Evolutionary conservation across 345 rosid genomes (phyloP), one percentile per base, ranked within the genome.

Genomic region (Pugionium cornutum): DNA sequence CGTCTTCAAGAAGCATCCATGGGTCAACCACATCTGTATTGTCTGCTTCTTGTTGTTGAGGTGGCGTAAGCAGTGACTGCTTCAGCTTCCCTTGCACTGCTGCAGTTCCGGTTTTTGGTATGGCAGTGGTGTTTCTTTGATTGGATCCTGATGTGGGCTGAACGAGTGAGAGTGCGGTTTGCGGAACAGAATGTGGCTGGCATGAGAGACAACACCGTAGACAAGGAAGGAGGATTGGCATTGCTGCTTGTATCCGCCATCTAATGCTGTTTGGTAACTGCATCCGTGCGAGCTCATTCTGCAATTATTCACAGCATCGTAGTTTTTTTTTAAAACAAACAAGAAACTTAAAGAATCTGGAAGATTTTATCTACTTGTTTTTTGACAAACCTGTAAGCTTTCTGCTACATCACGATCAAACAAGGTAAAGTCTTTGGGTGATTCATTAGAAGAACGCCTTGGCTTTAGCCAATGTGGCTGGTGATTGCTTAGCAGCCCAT

Each of bases 1-100:
- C 92, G 73, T 95, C 96, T 83, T 95, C 99, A 67, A 95, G 76
- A 61, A 95, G 89, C 7, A 79, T 85, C 99, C 99, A 95, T 3
- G 99, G 95, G 68, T 95, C 99, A 66, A 95, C 71, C 71, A 51
- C 66, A 62, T 91, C 97, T 44, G 67, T 64, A 58, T 77, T 84
- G 64, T 74, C 77, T 62, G 35, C 11, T 45, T 88, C 99, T 68
- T 69, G 90, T 18, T 18, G 18, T 58, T 80, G 88, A 42, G 41
- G 33, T 25, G 54, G 67, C 34, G 74, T 40, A 70, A 66, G 44
- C 6, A 75, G 72, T 37, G 69, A 25, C 44, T 77, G 68, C 83
- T 85, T 91, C 56, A 86, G 76, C 79, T 88, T 94, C 62, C 79
- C 89, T 40, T 76, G 66, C 26, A 47, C 47, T 64, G 75, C 72